phyloP scores from a whole-genome alignment of 345 rosid genomes.

The Ailanthus altissimus region DNA sequence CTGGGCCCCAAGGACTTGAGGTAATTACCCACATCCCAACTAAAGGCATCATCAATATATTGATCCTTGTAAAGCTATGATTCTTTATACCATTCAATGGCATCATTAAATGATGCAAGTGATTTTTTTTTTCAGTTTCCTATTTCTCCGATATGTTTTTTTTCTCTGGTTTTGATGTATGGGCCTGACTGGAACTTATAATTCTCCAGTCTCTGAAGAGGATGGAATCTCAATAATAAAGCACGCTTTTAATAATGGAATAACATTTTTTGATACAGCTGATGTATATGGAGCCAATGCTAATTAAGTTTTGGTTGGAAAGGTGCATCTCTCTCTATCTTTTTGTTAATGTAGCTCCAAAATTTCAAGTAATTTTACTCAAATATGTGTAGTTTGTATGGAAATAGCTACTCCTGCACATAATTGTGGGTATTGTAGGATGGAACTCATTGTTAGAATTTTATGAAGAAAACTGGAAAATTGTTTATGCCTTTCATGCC shows the following conservation, averaged over 20 bases:
- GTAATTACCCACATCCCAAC: conserved; percentile 27
- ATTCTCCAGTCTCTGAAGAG: neutral
- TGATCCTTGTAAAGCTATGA: too few species aligned
- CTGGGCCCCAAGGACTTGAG: conserved; percentile 54
- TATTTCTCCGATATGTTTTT: neutral
- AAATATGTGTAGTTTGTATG: too few species aligned
- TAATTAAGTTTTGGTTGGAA: conserved; percentile 2
- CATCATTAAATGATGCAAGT: neutral
- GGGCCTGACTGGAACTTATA: neutral
- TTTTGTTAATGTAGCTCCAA: too few species aligned
- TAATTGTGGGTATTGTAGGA: neutral
- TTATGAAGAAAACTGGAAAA: neutral
- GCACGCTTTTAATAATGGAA: conserved; percentile 40
- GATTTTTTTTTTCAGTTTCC: neutral
- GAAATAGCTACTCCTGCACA: too few species aligned
- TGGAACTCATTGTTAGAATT: neutral
- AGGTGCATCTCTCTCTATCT: neutral
- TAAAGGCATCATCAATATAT: too few species aligned
- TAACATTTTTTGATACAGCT: conserved; percentile 52
- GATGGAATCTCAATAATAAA: conserved; percentile 1
- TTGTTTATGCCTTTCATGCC: conserved; percentile 16
- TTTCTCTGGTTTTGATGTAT: neutral
- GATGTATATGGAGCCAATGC: conserved; percentile 9
- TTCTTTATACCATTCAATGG: too few species aligned
- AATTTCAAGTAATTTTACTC: too few species aligned